Percentiles rank a stretch among this genome's conserved stretches.
phyloP scores from a whole-genome alignment of 495 filamentous ascomycete genomes.

The Penicillium tannophilum region DNA sequence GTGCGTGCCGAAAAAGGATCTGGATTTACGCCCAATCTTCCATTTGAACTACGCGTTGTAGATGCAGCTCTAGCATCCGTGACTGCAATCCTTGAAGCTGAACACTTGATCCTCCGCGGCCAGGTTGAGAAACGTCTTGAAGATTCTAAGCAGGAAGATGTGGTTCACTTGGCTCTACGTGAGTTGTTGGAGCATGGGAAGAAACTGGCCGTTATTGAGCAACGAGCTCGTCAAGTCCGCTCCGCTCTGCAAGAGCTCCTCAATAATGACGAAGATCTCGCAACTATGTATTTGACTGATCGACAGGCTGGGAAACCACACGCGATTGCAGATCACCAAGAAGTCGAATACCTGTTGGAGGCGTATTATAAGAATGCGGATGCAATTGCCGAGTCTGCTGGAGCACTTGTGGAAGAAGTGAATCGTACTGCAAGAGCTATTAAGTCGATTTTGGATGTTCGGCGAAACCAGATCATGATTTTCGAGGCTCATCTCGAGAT shows the following conservation, averaged over 20 bases:
- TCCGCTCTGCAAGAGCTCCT: slow-evolving; percentile 31
- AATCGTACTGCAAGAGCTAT: slow-evolving; percentile 30
- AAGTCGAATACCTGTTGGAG: slow-evolving; percentile 39
- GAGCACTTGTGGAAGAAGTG: slow-evolving; percentile 25
- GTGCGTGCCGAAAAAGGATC: slow-evolving; percentile 53
- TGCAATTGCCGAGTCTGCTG: slow-evolving; percentile 28
- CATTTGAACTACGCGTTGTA: slow-evolving; percentile 74
- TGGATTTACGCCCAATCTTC: slow-evolving; percentile 53
- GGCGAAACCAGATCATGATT: slow-evolving; percentile 40
- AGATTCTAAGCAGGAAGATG: slow-evolving; percentile 26
- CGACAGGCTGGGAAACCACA: slow-evolving; percentile 35
- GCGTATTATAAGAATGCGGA: slow-evolving; percentile 38
- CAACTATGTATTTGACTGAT: slow-evolving; percentile 47
- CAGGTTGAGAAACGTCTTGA: slow-evolving; percentile 23
- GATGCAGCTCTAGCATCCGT: slow-evolving; percentile 79
- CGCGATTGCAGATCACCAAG: slow-evolving; percentile 32
- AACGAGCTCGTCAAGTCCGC: slow-evolving; percentile 34
- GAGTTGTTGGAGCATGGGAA: slow-evolving; percentile 26
- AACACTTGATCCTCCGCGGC: slow-evolving; percentile 24
- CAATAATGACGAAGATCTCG: slow-evolving; percentile 37
- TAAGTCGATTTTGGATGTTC: slow-evolving; percentile 31
- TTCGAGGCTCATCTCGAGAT: slow-evolving; percentile 38
- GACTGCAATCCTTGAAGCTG: slow-evolving; percentile 33
- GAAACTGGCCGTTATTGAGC: slow-evolving; percentile 28
- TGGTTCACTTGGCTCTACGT: slow-evolving; percentile 21